phyloP scores from a whole-genome alignment of 2,329 filamentous ascomycete species.

The Periconia sp. region DNA sequence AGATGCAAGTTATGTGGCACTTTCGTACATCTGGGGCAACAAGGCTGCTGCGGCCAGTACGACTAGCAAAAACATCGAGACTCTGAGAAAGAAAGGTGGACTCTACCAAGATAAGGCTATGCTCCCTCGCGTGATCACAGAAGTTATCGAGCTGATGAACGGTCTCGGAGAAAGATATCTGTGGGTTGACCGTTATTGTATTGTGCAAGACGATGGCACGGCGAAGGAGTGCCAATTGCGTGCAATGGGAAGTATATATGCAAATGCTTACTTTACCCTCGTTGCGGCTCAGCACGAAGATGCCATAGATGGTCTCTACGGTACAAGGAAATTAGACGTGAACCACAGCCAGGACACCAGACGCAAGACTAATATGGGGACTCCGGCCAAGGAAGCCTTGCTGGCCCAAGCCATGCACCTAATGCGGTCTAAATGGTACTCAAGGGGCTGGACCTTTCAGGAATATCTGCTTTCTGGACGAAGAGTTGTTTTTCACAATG shows the following conservation, averaged over 20 bases:
- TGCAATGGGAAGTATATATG: conserved; percentile 22
- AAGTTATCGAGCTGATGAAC: conserved; percentile 15
- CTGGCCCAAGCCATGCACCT: conserved; percentile 6
- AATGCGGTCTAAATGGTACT: conserved; percentile 18
- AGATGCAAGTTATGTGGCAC: conserved; percentile 15
- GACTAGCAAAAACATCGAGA: conserved; percentile 4
- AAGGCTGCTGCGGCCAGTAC: conserved; percentile 3
- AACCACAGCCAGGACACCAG: neutral
- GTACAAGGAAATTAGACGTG: neutral
- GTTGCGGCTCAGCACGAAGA: conserved; percentile 15
- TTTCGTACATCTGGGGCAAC: conserved; percentile 23
- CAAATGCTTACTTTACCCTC: conserved; percentile 15
- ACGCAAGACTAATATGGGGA: neutral
- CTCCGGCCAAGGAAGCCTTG: neutral
- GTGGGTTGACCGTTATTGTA: conserved; percentile 17
- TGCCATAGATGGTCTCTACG: conserved; percentile 10
- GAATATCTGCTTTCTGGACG: conserved; percentile 9
- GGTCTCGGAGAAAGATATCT: conserved; percentile 14
- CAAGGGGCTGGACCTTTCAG: conserved; percentile 22
- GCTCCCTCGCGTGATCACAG: conserved; percentile 14
- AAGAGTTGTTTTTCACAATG: conserved; percentile 11
- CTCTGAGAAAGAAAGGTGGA: conserved; percentile 4
- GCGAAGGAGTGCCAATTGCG: conserved; percentile 13
- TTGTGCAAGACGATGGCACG: conserved; percentile 12
- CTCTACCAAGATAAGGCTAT: conserved; percentile 1